Conservation (phyloP, 176 grass and related monocot species). For the Carex scoparia region DNA sequence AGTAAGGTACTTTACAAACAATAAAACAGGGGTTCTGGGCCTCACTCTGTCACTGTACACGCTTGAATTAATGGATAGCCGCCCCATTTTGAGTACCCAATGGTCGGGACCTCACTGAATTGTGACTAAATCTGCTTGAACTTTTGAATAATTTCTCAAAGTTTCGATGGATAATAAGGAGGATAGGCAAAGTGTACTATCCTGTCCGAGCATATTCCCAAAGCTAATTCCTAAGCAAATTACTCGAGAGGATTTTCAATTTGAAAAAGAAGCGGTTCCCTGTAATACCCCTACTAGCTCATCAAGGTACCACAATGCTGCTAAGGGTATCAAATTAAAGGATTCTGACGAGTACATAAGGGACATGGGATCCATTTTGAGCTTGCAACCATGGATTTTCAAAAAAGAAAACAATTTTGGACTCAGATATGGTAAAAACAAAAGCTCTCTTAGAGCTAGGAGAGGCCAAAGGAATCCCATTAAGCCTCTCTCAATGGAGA, state of each 20-base stretch:
- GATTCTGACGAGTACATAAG: slow-evolving; percentile 51
- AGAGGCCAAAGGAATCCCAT: slow-evolving; percentile 36
- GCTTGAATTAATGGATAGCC: neutral
- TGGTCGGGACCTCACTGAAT: neutral
- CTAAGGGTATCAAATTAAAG: slow-evolving; percentile 21
- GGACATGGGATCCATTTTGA: slow-evolving; percentile 70
- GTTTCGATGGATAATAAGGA: slow-evolving; percentile 49
- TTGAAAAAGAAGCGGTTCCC: slow-evolving; percentile 48
- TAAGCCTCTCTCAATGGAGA: slow-evolving; percentile 54
- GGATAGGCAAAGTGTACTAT: slow-evolving; percentile 29
- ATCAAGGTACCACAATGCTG: slow-evolving; percentile 23
- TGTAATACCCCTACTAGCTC: slow-evolving; percentile 43
- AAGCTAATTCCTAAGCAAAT: slow-evolving; percentile 42
- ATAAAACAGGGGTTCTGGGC: neutral
- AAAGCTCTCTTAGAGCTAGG: slow-evolving; percentile 60
- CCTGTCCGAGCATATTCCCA: slow-evolving; percentile 27
- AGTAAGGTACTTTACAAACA: neutral
- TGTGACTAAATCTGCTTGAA: slow-evolving; percentile 1
- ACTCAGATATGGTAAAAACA: slow-evolving; percentile 42
- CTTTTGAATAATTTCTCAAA: slow-evolving; percentile 11
- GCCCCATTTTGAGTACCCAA: neutral
- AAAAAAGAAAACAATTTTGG: slow-evolving; percentile 38
- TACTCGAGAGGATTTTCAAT: slow-evolving; percentile 20
- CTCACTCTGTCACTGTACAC: neutral
- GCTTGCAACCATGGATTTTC: slow-evolving; percentile 96